Percentiles rank a stretch among this genome's conserved stretches.
These are phyloP conservation scores for Gamsiella multidivaricata DNA, from an alignment of 192 early-diverging fungal species.

Conservation along the genomic window DNA sequence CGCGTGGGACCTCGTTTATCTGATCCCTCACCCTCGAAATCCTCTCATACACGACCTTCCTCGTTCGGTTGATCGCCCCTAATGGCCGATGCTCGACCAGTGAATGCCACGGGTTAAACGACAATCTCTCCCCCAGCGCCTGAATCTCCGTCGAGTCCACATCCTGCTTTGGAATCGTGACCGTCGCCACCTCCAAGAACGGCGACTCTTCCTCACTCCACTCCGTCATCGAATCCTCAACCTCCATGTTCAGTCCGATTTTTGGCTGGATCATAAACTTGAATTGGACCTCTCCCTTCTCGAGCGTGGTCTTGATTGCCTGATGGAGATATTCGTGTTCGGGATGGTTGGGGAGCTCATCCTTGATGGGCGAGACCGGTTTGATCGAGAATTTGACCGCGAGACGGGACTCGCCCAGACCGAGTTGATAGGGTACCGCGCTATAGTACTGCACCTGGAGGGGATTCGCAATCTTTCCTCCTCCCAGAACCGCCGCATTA, in stretches of 20 bases:
- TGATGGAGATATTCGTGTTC: constrained; percentile 19
- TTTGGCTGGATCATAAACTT: constrained; percentile 33
- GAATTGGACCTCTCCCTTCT: constrained; percentile 8
- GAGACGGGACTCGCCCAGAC: constrained; percentile 15
- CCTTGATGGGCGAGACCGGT: constrained; percentile 7
- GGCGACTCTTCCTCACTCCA: constrained; percentile 35
- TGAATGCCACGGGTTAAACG: constrained; percentile 49
- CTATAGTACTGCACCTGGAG: constrained; percentile 38
- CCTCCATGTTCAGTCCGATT: constrained; percentile 16
- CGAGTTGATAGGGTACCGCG: constrained; percentile 30
- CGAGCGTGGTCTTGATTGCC: constrained; percentile 17
- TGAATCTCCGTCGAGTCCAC: constrained; percentile 7
- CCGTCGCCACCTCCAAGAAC: constrained; percentile 27
- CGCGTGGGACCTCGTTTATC: constrained; percentile 22
- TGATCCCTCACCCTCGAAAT: constrained; percentile 37
- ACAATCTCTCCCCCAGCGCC: constrained; percentile 32
- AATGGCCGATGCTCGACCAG: constrained; percentile 26
- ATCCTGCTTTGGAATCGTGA: constrained; percentile 39
- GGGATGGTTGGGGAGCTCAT: constrained; percentile 1
- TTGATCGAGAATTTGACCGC: constrained; percentile 44
- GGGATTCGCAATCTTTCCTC: constrained; percentile 32
- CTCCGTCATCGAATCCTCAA: constrained; percentile 35
- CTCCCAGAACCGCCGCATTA: neutral
- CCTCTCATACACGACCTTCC: constrained; percentile 47
- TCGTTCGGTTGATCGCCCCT: constrained; percentile 25